These are phyloP conservation scores for Apophysomyces variabilis DNA, from an alignment of 371 early-diverging fungal species.

Conservation along the genomic window DNA sequence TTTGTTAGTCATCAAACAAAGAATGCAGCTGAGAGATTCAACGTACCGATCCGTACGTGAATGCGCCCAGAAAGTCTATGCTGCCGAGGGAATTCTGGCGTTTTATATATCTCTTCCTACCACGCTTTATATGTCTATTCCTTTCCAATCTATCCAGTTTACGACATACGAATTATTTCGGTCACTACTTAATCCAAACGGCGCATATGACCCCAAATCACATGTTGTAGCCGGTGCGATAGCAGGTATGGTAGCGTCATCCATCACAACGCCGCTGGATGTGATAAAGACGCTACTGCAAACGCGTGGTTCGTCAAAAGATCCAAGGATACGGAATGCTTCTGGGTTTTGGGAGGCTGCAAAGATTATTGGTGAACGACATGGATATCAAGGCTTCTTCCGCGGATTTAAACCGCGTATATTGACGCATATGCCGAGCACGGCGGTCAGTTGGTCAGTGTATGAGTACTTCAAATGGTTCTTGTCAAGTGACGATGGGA, in stretches of 20 bases:
- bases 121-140: constrained; percentile 91
- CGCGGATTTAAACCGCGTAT: constrained; percentile 81
- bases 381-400: constrained; percentile 79
- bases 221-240: constrained; percentile 88
- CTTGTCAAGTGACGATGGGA: constrained; percentile 29
- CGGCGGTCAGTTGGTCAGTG: constrained; percentile 94
- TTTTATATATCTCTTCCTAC: constrained; percentile 96
- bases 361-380: constrained; percentile 69
- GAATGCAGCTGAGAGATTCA: constrained; percentile 90
- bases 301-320: constrained; percentile 76
- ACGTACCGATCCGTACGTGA: constrained; percentile 68
- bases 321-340: constrained; percentile 67
- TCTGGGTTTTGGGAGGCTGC: constrained; percentile 75
- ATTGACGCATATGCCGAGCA: constrained; percentile 86
- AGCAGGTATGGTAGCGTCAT: constrained; percentile 87
- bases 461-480: constrained; percentile 87
- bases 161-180: constrained; percentile 85
- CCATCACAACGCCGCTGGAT: constrained; percentile 91
- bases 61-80: constrained; percentile 72
- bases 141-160: constrained; percentile 94
- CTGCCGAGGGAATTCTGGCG: constrained; percentile 81
- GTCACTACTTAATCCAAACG: constrained; percentile 72
- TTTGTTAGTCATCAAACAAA: constrained; percentile 86
- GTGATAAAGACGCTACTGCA: constrained; percentile 94
- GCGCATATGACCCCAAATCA: constrained; percentile 77